Base-by-base conservation (phyloP, 495 filamentous ascomycete species). In the Elasticomyces elasticus region DNA sequence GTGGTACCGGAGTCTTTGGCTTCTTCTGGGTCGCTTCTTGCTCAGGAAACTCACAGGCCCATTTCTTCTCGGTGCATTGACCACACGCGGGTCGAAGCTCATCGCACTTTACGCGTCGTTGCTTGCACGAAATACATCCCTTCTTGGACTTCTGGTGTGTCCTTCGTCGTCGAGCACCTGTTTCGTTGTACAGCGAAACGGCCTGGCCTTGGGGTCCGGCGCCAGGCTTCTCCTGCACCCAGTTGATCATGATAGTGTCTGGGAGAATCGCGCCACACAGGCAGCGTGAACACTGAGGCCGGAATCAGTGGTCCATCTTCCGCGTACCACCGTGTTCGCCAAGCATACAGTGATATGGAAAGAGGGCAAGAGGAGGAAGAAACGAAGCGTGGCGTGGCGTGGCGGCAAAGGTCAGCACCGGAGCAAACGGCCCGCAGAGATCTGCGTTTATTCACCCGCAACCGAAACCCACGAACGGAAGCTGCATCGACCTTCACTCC, bases 121-220 rank as follows among this genome's bases (percentile, higher is more conserved):
- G 13, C 24, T 58, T 61, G 37, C 58, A 58, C 13, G 24, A n/a
- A 11, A 26, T 19, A 37, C 58, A 61, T 27, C 58, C 58, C 11
- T 41, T 51, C 7, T 50, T 13, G 20, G 58, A 61, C 49, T 61
- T 61, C 13, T 25, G 27, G 42, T 61, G 58, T n/a, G 41, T 22
- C n/a, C 54, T 35, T 6, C 58, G 50, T 13, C 50, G 24, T 12
- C 50, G 50, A n/a, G 50, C 27, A 11, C 50, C 50, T 13, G 37
- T 43, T 31, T 53, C 50, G 30, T 53, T 53, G 19, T 44, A 53
- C 37, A 43, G 24, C 3, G 50, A 53, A 4, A 25, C 11, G 4
- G 45, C 9, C 5, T 45, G 42, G 19, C 13, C 35, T 5, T 45
- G 17, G 3, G 19, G 6, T 17, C 6, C 42, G 11, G 13, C 11